Conservation (phyloP, 352 stramenopile genomes). For the Pythium angustatum region DNA sequence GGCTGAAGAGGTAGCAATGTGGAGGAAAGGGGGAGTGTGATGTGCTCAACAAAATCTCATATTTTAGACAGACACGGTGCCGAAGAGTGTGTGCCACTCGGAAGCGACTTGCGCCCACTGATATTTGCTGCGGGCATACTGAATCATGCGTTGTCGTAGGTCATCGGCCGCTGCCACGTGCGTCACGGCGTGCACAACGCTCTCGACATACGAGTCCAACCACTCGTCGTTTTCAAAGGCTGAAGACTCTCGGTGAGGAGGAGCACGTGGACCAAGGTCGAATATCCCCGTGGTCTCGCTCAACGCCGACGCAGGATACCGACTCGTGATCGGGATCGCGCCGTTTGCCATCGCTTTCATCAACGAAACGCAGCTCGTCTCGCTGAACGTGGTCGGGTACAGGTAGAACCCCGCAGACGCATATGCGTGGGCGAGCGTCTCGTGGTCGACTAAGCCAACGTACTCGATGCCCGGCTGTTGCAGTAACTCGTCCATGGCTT, state of each 20-base stretch:
- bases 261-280: constrained; percentile 67
- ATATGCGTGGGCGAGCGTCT: constrained; percentile 65
- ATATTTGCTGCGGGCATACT: constrained; percentile 53
- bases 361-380: constrained; percentile 92
- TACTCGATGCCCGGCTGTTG: constrained; percentile 64
- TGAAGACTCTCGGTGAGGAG: constrained; percentile 19
- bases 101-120: constrained; percentile 52
- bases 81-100: constrained; percentile 58
- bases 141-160: constrained; percentile 56
- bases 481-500: constrained; percentile 42
- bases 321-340: constrained; percentile 89
- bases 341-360: constrained; percentile 93
- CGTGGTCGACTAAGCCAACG: constrained; percentile 80
- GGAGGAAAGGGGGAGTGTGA: not conserved
- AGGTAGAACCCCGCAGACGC: constrained; percentile 84
- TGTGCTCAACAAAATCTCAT: constrained; percentile 12
- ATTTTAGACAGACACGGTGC: constrained; percentile 20
- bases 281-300: constrained; percentile 62
- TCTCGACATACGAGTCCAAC: constrained; percentile 52
- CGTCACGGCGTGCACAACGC: constrained; percentile 42
- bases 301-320: constrained; percentile 61
- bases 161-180: constrained; percentile 30
- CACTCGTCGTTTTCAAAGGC: constrained; percentile 38
- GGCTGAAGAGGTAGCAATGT: not conserved
- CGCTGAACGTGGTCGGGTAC: constrained; percentile 87